Conservation (phyloP, 192 early-diverging fungal genomes). For the Linnemannia elongata region DNA sequence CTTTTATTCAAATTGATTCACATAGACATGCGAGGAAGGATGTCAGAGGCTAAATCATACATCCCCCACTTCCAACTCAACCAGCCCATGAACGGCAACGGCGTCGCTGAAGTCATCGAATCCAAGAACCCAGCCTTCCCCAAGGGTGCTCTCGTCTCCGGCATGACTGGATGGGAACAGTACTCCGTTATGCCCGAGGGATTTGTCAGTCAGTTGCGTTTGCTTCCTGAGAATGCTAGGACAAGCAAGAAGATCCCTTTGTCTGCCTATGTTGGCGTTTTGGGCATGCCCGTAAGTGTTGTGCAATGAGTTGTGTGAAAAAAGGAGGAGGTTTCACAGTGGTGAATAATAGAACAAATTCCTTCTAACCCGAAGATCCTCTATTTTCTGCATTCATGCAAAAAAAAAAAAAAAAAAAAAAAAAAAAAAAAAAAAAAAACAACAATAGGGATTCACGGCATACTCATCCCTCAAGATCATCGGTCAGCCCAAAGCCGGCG, state of each 20-base stretch:
- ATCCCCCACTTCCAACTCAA: slow-evolving; percentile 49
- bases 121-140: slow-evolving; percentile 71
- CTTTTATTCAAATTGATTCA: neutral
- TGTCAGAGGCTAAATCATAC: slow-evolving; percentile 37
- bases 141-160: slow-evolving; percentile 74
- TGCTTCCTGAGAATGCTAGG: slow-evolving; percentile 28
- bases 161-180: slow-evolving; percentile 64
- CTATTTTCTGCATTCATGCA: neutral
- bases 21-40: slow-evolving; percentile 52
- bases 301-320: no score
- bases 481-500: slow-evolving; percentile 83
- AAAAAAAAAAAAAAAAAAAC: neutral
- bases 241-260: slow-evolving; percentile 37
- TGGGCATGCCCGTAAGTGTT: slow-evolving; percentile 56
- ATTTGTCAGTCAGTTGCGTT: slow-evolving; percentile 5
- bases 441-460: slow-evolving; percentile 59
- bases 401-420: no score
- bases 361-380: neutral
- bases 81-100: slow-evolving; percentile 71
- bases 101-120: slow-evolving; percentile 80
- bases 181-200: slow-evolving; percentile 26
- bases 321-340: no score
- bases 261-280: slow-evolving; percentile 36
- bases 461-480: slow-evolving; percentile 57
- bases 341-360: neutral